Base-by-base conservation (phyloP, 1,139 yeast genomes). In the Wickerhamiella infanticola region DNA sequence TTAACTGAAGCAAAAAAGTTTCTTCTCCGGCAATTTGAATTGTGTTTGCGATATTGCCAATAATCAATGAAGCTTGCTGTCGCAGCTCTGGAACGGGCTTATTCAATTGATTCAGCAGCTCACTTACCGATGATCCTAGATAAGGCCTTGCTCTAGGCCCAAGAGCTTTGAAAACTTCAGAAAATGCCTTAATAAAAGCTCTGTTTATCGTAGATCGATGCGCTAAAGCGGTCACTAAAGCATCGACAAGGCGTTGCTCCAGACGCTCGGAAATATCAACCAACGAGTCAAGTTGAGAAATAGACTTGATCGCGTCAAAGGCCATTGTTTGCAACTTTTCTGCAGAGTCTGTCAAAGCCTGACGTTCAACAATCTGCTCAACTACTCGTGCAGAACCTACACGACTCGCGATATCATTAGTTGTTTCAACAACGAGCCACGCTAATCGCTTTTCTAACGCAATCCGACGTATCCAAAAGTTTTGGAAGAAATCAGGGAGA, bases 31-130 rank as follows among this genome's bases (percentile, higher is more conserved):
- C 84, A 11, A 67, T 59, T 51, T 75, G 75, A 50, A 88, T 72
- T 1, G 77, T 80, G 1, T 83, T 78, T 0, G 90, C 81, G 31
- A 84, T 67, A 18, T 73, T 68, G 1, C 79, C 65, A 38, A 88
- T 74, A 48, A 88, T 64, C 55, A 85, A 94, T 0, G 95, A 86
- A 1, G 96, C 79, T 59, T 85, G 94, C 58, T 84, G 84, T 50
- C 97, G 73, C 1, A 81, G 75, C 42, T 78, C 79, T 0, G 93
- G 78, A 0, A 74, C 65, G 53, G 81, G 79, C 58, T 83, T 81
- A 55, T 80, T 81, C 53, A 88, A 64, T 43, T 94, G 72, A 60
- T 80, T 83, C 42, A 88, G 67, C 18, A 85, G 68, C 0, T 88
- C 76, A 54, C 88, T 77, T 1, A 83, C 73, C 41, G 88, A 79